Conservation (phyloP, 345 rosid species). For the Gossypium anomalum region DNA sequence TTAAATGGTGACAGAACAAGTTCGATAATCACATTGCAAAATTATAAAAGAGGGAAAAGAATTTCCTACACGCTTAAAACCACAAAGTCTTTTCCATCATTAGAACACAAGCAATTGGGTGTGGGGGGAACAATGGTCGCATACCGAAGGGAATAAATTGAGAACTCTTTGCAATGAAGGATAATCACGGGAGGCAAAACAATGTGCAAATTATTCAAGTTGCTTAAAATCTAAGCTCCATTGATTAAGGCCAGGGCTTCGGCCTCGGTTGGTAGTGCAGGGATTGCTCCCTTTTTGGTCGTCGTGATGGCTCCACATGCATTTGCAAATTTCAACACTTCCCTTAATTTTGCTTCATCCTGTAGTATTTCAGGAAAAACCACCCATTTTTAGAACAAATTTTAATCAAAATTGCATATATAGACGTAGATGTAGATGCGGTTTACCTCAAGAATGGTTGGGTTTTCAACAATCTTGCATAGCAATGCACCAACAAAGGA, state of each 20-base stretch:
- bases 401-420: not conserved
- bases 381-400: not conserved
- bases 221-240: constrained; percentile 4
- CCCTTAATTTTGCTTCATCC: constrained; percentile 76
- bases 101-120: not conserved
- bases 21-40: not conserved
- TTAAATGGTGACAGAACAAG: not conserved
- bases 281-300: constrained; percentile 95
- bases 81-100: not conserved
- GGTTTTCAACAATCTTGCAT: constrained; percentile 72
- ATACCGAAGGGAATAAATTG: not conserved
- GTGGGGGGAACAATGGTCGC: not conserved
- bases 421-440: not conserved
- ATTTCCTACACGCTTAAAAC: not conserved
- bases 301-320: constrained; percentile 99
- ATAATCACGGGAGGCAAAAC: not conserved
- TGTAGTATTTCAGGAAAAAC: constrained; percentile 14
- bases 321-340: constrained; percentile 66
- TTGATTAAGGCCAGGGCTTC: constrained; percentile 53
- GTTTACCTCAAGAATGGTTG: constrained; percentile 58
- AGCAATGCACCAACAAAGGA: constrained; percentile 86
- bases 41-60: not conserved
- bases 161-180: not conserved
- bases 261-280: constrained; percentile 71
- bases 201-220: not conserved